Evolutionary conservation across 129 eudicot genomes (phyloP), one percentile per base, ranked within the genome.

Genomic region (Flaveria linearis): DNA sequence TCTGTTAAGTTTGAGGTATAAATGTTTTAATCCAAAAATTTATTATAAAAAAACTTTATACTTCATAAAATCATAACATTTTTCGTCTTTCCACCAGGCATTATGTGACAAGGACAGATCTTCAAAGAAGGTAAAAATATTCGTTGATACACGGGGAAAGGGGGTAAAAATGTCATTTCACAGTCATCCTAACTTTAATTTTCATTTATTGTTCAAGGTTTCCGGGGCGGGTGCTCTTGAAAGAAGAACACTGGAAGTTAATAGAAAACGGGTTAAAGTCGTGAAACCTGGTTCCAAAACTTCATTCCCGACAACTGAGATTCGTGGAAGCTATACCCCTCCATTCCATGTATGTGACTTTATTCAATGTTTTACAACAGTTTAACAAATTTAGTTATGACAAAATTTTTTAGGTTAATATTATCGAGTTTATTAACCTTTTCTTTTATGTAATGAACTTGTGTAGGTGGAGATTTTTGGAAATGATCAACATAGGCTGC

Each of bases 271-370:
- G 81, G 89, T 87, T 45, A 95, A 95, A 86, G 96, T 95, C 68
- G 92, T 91, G 69, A 95, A 95, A 76, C 99, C 99, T 45, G 99
- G 96, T 57, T 91, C 99, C 60, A 95, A 95, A 76, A 95, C 97
- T 71, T 91, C 99, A 1, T 91, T 95, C 72, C 89, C 99, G 1
- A 72, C 91, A 14, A 95, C 99, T 43, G 99, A 95, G 72, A 87
- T 95, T 79, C 97, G 99, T 57, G 99, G 99, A 76, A 86, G 68
- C 74, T 95, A 95, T 78, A 76, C 97, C 63, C 99, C 99, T 50
- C 99, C 99, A 14, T 95, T 95, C 85, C 99, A 95, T 86, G 99
- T 95, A 89, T 74, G 90, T 81, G 57, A 45, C 45, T 74, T 57
- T 22, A 22, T 18, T 49, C 22, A 14, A 28, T 62, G 17, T 30